These are phyloP conservation scores for Nicotiana noctiflora DNA, from an alignment of 257 asterid species.

Conservation along the genomic window DNA sequence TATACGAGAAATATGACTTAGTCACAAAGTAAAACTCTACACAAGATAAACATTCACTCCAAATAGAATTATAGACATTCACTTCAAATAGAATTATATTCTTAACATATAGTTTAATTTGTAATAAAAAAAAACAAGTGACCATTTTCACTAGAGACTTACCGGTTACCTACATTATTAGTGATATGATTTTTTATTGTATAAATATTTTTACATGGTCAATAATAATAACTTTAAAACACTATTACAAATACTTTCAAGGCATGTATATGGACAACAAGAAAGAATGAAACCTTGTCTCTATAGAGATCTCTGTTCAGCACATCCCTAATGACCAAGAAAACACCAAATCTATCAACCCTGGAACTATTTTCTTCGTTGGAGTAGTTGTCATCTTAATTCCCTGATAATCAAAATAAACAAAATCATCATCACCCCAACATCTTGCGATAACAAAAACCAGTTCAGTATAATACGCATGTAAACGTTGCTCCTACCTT, in stretches of 20 bases:
- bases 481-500: too few species aligned
- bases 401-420: too few species aligned
- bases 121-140: not conserved
- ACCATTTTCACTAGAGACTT: not conserved
- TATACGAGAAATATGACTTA: too few species aligned
- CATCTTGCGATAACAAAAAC: too few species aligned
- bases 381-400: too few species aligned
- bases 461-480: too few species aligned
- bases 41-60: too few species aligned
- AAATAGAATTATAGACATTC: too few species aligned
- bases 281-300: slow-evolving; percentile 16
- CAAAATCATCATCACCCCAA: too few species aligned
- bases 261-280: not conserved
- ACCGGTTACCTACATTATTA: not conserved
- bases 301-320: slow-evolving; percentile 31
- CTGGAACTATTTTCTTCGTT: not conserved
- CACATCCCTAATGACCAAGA: slow-evolving; percentile 36
- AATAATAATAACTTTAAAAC: not conserved
- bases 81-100: too few species aligned
- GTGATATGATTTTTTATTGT: not conserved
- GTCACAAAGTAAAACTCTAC: too few species aligned
- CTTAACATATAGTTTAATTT: too few species aligned
- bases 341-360: slow-evolving; percentile 18
- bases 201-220: not conserved
- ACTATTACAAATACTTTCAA: not conserved